These are phyloP conservation scores for Neoboletus brunneissimus DNA, from an alignment of 768 basidiomycete genomes.

Conservation along the genomic window DNA sequence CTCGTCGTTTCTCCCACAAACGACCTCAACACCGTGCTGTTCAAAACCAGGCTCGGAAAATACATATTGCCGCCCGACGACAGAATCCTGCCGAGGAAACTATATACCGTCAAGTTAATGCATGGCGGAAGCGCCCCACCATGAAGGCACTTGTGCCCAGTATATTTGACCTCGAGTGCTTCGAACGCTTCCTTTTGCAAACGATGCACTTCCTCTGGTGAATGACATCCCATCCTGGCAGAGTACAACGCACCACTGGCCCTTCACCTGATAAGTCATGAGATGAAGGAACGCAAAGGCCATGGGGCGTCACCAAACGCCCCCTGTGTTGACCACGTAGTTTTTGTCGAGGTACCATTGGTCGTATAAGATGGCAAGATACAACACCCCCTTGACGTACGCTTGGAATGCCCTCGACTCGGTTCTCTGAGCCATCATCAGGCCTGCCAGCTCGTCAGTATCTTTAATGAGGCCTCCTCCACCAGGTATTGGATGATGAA, in stretches of 20 bases:
- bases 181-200: constrained; percentile 31
- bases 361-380: not conserved
- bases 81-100: constrained; percentile 30
- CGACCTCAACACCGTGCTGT: constrained; percentile 13
- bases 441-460: constrained; percentile 24
- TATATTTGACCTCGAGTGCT: constrained; percentile 27
- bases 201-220: constrained; percentile 28
- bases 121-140: constrained; percentile 22
- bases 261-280: not conserved
- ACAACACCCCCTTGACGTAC: not conserved
- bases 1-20: constrained; percentile 24
- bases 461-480: constrained; percentile 23
- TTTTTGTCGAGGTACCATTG: not conserved
- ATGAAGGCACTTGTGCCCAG: constrained; percentile 25
- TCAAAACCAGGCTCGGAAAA: constrained; percentile 20
- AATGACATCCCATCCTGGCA: constrained; percentile 30
- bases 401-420: not conserved
- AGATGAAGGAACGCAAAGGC: not conserved
- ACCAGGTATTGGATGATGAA: constrained; percentile 3
- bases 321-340: not conserved
- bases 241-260: constrained; percentile 11
- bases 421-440: constrained; percentile 6
- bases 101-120: constrained; percentile 29
- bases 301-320: not conserved
- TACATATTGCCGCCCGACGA: constrained; percentile 25